These are phyloP conservation scores for Pythium scleroteichum DNA, from an alignment of 352 stramenopile species.

Conservation along the genomic window DNA sequence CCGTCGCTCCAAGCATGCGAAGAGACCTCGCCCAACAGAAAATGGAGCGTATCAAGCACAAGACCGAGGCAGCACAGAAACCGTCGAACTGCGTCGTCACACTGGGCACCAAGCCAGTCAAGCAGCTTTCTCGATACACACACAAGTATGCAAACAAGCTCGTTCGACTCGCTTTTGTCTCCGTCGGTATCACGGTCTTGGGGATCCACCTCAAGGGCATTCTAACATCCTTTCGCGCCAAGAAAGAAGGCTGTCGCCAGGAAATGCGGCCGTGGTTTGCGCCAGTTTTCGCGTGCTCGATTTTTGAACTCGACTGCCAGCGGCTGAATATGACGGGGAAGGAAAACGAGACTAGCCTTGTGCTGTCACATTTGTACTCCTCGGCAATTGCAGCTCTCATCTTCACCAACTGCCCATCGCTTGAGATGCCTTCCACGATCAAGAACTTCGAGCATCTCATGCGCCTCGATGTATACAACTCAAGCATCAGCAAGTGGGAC, in stretches of 20 bases:
- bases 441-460: conserved; percentile 17
- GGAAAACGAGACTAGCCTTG: background rate
- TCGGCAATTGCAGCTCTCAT: conserved; percentile 17
- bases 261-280: conserved; percentile 30
- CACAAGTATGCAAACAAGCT: conserved; percentile 35
- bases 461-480: conserved; percentile 26
- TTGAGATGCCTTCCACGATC: conserved; percentile 15
- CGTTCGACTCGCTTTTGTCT: conserved; percentile 26
- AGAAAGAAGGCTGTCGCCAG: conserved; percentile 25
- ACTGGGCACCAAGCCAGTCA: background rate
- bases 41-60: conserved; percentile 21
- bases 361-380: conserved; percentile 10
- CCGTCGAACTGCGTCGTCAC: background rate
- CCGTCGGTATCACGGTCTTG: conserved; percentile 8
- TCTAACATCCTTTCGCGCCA: conserved; percentile 11
- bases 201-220: conserved; percentile 20
- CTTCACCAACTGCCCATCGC: conserved; percentile 18
- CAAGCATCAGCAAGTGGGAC: conserved; percentile 11
- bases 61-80: conserved; percentile 3
- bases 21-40: conserved; percentile 11
- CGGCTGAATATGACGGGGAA: conserved; percentile 16
- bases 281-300: conserved; percentile 19
- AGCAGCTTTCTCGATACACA: background rate
- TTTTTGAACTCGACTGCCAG: conserved; percentile 25
- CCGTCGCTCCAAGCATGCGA: conserved; percentile 10